Percentiles rank a stretch among this genome's conserved stretches.
These are phyloP conservation scores for Boeremia exigua DNA, from an alignment of 2,329 filamentous ascomycete species.

Conservation along the genomic window DNA sequence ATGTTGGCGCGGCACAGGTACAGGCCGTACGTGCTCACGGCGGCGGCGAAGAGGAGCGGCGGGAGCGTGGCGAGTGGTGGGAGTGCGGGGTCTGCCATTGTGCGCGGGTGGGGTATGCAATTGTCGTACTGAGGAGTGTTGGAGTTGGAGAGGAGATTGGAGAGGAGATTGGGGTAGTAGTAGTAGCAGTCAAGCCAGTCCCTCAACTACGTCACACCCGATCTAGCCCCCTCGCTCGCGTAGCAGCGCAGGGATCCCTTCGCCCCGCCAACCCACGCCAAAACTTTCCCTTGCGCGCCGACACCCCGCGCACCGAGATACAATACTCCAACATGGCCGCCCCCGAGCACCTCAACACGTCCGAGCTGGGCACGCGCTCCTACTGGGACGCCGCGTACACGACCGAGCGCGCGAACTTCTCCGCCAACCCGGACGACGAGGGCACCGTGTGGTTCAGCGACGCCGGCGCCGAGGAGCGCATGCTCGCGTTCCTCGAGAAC, in stretches of 20 bases:
- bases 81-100: background rate
- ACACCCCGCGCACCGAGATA: no score
- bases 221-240: background rate
- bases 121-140: background rate
- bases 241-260: slow-evolving; percentile 2
- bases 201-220: slow-evolving; percentile 9
- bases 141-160: background rate
- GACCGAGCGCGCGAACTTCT: slow-evolving; percentile 73
- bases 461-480: slow-evolving; percentile 82
- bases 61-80: slow-evolving; percentile 14
- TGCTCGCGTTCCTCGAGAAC: slow-evolving; percentile 66
- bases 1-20: slow-evolving; percentile 46
- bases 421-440: slow-evolving; percentile 74
- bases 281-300: slow-evolving; percentile 9
- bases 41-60: slow-evolving; percentile 27
- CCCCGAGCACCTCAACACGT: slow-evolving; percentile 68
- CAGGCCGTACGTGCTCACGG: slow-evolving; percentile 39
- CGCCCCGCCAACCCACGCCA: background rate
- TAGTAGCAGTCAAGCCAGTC: no score
- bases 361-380: slow-evolving; percentile 79
- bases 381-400: slow-evolving; percentile 71
- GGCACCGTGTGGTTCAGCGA: slow-evolving; percentile 98
- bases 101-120: background rate
- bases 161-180: no score
- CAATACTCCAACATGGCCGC: slow-evolving; percentile 28